These are phyloP conservation scores for Diospyros lotus DNA, from an alignment of 148 eudicot species.

Conservation along the genomic window DNA sequence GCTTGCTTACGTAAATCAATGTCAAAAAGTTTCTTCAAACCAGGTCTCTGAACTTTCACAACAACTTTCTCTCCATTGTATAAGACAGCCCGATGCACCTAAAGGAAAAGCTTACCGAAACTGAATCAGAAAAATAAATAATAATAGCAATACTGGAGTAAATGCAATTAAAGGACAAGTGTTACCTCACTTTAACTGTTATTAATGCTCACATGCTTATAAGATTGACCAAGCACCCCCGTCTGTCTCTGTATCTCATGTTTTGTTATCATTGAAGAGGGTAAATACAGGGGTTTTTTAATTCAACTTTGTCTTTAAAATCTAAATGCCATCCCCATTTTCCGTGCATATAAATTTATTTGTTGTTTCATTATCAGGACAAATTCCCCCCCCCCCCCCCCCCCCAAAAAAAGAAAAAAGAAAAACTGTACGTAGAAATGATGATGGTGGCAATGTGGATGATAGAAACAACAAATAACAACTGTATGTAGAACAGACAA, in stretches of 20 bases:
- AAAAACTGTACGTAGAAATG: neutral
- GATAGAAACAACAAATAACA: neutral
- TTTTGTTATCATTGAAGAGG: neutral
- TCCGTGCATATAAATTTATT: neutral
- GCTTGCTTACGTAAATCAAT: slow-evolving; percentile 83
- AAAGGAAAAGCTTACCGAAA: slow-evolving; percentile 14
- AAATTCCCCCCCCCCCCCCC: neutral
- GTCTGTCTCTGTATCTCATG: neutral
- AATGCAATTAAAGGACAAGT: neutral
- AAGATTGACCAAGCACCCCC: neutral
- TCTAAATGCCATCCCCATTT: neutral
- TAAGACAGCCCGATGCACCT: slow-evolving; percentile 95
- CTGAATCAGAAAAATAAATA: neutral
- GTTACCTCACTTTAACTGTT: neutral
- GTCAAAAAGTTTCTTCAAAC: slow-evolving; percentile 89
- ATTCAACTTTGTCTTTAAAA: neutral
- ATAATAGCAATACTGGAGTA: neutral
- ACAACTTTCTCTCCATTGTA: slow-evolving; percentile 92
- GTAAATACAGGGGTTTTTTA: neutral
- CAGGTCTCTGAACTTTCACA: slow-evolving; percentile 96
- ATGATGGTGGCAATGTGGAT: neutral
- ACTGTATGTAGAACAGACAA: neutral
- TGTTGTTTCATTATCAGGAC: too few relatives aligned
- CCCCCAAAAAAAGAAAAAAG: neutral
- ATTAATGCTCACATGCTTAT: neutral